A percentile compares a stretch with the other conserved stretches of the same genome.
Conservation (phyloP, 176 grass and related monocot species). For the Olyra latifolia region DNA sequence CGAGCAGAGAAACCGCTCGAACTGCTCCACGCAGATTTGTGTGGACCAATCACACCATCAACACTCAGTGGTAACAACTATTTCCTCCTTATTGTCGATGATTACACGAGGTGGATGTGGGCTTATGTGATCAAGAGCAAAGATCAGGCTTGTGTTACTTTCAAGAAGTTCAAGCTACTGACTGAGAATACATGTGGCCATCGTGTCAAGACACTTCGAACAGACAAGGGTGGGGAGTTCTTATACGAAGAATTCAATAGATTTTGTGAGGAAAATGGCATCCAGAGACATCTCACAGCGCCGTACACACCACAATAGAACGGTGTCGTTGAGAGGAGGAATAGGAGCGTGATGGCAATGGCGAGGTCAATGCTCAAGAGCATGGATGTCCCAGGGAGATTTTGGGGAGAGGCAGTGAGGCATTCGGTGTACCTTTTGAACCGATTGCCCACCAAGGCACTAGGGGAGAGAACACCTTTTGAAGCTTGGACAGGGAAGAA, state of each 20-base stretch:
- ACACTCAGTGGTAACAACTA: not conserved
- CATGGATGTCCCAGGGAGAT: not conserved
- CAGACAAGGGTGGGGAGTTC: no score
- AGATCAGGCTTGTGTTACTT: not conserved
- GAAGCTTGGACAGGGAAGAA: no score
- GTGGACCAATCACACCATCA: no score
- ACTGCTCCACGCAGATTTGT: not conserved
- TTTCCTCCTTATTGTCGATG: not conserved
- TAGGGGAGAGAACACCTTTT: no score
- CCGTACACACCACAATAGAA: not conserved
- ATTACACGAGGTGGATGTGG: not conserved
- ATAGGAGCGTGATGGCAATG: not conserved
- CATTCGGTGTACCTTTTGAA: no score
- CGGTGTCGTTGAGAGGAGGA: not conserved
- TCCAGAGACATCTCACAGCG: accelerated
- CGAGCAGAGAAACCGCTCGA: not conserved
- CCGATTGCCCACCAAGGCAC: no score
- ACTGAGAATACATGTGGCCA: not conserved
- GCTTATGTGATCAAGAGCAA: not conserved
- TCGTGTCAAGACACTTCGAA: not conserved
- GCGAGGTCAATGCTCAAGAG: not conserved
- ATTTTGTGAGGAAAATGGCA: not conserved
- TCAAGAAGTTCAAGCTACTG: not conserved
- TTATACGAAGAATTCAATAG: not conserved
- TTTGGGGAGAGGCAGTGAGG: not conserved